Evolutionary conservation across 345 rosid genomes (phyloP).

Genomic region (Hibiscus trionum): DNA sequence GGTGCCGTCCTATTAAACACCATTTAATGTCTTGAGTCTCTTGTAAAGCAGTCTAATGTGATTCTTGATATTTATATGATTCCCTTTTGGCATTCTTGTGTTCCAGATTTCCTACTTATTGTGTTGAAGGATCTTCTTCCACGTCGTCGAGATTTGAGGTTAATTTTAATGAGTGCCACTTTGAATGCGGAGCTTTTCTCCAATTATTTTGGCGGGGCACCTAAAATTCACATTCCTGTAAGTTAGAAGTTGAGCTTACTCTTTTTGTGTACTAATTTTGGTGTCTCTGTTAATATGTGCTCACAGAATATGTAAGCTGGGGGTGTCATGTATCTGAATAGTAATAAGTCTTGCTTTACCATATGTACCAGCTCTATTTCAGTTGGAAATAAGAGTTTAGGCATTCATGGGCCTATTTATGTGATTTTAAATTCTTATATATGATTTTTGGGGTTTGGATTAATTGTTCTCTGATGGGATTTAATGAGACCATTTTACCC

Average conservation of each 20-base stretch:
- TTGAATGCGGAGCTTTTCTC: constrained; percentile 95
- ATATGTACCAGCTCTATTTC: neutral
- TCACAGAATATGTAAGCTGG: neutral
- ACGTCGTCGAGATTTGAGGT: constrained; percentile 86
- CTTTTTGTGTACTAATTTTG: neutral
- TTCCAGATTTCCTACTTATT: constrained; percentile 83
- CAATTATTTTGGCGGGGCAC: constrained; percentile 81
- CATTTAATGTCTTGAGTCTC: neutral
- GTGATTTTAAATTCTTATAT: neutral
- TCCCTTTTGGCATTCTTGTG: constrained; percentile 8
- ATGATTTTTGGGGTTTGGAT: neutral
- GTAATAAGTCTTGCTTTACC: neutral
- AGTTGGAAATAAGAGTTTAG: constrained; percentile 4
- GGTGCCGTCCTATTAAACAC: constrained; percentile 34
- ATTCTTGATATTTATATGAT: neutral
- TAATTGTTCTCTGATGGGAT: neutral
- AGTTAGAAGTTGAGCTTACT: constrained; percentile 20
- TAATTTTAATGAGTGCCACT: constrained; percentile 97
- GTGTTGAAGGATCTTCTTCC: constrained; percentile 97
- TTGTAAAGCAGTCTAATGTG: neutral
- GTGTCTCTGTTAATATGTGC: constrained; percentile 1
- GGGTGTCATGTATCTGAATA: neutral
- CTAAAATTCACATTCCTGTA: constrained; percentile 89
- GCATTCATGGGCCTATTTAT: neutral
- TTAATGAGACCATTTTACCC: too few relatives aligned